Conservation (phyloP, 148 eudicot genomes). For the Euryodendron excelsum region DNA sequence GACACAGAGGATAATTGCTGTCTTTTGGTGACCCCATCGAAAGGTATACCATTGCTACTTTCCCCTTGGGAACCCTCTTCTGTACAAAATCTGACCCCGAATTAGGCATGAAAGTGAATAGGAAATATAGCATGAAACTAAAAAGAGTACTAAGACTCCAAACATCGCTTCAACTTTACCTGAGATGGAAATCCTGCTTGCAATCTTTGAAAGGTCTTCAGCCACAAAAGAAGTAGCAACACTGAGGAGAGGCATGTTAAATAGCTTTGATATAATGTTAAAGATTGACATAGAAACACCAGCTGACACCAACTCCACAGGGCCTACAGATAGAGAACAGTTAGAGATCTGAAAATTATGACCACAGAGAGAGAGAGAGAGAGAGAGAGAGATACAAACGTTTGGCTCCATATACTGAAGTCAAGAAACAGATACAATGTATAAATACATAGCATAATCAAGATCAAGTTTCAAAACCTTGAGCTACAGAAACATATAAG, state of each 20-base stretch:
- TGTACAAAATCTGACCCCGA: slow-evolving; percentile 7
- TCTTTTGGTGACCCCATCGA: slow-evolving; percentile 30
- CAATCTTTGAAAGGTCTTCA: slow-evolving; percentile 76
- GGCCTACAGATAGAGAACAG: slow-evolving; percentile 40
- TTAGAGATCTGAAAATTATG: neutral
- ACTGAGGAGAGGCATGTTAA: slow-evolving; percentile 95
- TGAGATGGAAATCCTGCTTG: slow-evolving; percentile 27
- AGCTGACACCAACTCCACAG: slow-evolving; percentile 89
- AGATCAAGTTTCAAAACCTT: too few species aligned
- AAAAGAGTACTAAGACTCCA: slow-evolving; percentile 1
- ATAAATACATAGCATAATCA: too few species aligned
- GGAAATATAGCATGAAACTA: neutral
- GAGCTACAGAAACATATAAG: too few species aligned
- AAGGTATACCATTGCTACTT: slow-evolving; percentile 40
- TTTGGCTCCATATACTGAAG: too few species aligned
- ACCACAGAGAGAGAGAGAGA: too few species aligned
- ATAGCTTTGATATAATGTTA: slow-evolving; percentile 82
- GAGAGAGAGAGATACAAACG: too few species aligned
- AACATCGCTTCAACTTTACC: slow-evolving; percentile 29
- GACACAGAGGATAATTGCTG: slow-evolving; percentile 90
- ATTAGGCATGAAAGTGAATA: slow-evolving; percentile 8
- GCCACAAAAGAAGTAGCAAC: slow-evolving; percentile 96
- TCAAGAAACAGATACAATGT: too few species aligned
- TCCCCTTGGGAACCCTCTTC: slow-evolving; percentile 25
- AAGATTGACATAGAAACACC: slow-evolving; percentile 89